Conservation (phyloP, 495 filamentous ascomycete genomes). For the Staphylotrichum longicolle region DNA sequence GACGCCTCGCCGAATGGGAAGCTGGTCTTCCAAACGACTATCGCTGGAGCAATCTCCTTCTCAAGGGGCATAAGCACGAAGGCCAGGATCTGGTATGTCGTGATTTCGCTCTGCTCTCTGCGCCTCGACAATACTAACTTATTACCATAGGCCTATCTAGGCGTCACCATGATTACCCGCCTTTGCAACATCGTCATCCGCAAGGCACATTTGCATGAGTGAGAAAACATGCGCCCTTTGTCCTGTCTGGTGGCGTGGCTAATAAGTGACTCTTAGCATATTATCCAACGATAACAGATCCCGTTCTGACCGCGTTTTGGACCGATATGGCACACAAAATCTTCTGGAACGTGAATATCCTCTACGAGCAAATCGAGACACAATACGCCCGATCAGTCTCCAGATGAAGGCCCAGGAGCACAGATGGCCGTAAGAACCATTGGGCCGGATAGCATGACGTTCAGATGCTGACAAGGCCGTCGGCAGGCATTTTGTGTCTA, state of each 20-base stretch:
- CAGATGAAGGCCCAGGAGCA: constrained; percentile 46
- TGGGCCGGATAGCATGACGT: not conserved
- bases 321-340: constrained; percentile 44
- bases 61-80: constrained; percentile 45
- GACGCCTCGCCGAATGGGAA: constrained; percentile 44
- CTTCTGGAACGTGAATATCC: constrained; percentile 45
- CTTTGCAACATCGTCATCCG: constrained; percentile 53
- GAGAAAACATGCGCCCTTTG: constrained; percentile 16
- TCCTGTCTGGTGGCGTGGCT: not conserved
- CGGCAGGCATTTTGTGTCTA: constrained; percentile 49
- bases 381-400: constrained; percentile 42
- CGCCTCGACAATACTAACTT: not conserved
- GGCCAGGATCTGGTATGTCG: constrained; percentile 42
- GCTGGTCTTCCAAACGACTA: constrained; percentile 43
- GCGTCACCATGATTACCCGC: constrained; percentile 48
- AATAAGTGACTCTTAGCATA: constrained; percentile 35
- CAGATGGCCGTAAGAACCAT: constrained; percentile 47
- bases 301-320: constrained; percentile 40
- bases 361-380: constrained; percentile 49
- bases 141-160: constrained; percentile 43
- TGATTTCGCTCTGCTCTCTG: not conserved
- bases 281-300: constrained; percentile 41
- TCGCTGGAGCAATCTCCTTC: constrained; percentile 41
- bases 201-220: constrained; percentile 49
- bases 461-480: constrained; percentile 11